Base-by-base conservation (phyloP, 495 filamentous ascomycete genomes). In the Opeltia flavorubescens region DNA sequence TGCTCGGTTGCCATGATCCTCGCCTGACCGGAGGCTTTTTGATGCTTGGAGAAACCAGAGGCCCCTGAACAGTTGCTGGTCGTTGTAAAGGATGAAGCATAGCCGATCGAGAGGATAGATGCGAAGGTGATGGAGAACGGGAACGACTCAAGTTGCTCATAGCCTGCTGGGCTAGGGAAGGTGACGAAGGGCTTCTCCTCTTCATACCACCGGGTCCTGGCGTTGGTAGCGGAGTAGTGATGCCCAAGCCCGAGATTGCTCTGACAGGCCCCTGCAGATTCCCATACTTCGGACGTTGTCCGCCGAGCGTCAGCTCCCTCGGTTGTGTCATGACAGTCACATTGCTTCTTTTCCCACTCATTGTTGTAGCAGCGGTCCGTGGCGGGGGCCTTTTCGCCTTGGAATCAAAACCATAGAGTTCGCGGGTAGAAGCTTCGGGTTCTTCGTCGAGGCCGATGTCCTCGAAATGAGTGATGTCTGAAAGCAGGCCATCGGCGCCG, bases 391-490 rank as follows among this genome's bases (percentile, higher is more conserved):
- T 34, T 38, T 50, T 49, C 8, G 59, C 56, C 29, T 50, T 50
- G 21, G 38, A 23, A 6, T 55, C 58, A 44, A 50, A 47, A 34
- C 53, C 52, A 34, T 62, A 50, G 35, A 38, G 33, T 9, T 52
- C 44, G n/a, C 48, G 45, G 12, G 33, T 23, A 26, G 23, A 35
- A 4, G 41, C 20, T 12, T 21, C 18, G 26, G 43, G 43, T 44
- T 86, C 76, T 56, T 95, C 87, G 39, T 83, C 76, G 6, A 98
- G 74, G 8, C 83, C 84, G 53, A 95, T 94, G 43, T 96, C 91
- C 61, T 98, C 91, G 55, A 96, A 95, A 56, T 95, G 80, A 43
- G 72, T 74, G 33, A 79, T 73, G 57, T 89, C 82, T 27, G 77
- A 72, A 34, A 84, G 70, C 48, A 74, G 72, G 47, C 69, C 74